These are phyloP conservation scores for Candida railenensis DNA, from an alignment of 805 yeast species.

Conservation along the genomic window DNA sequence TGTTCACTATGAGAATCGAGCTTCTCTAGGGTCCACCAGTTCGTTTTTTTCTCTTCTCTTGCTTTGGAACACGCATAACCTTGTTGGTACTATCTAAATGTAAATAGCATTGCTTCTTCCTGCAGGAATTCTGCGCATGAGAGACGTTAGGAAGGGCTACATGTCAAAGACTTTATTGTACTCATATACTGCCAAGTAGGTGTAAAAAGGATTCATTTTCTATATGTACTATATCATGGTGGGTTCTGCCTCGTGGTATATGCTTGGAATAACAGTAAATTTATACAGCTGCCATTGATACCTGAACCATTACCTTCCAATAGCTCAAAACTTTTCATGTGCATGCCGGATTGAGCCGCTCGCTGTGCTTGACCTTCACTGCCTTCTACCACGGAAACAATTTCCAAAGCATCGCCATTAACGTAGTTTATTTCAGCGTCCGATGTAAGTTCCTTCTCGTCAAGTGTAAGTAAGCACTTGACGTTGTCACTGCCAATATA, in stretches of 20 bases:
- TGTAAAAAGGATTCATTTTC: no score
- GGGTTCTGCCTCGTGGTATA: slow-evolving; percentile 43
- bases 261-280: slow-evolving; percentile 40
- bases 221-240: slow-evolving; percentile 18
- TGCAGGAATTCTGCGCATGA: neutral
- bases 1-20: neutral
- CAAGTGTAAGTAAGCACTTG: slow-evolving; percentile 23
- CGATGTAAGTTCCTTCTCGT: slow-evolving; percentile 27
- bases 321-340: slow-evolving; percentile 35
- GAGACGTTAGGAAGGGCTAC: no score
- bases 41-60: neutral
- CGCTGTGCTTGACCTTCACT: neutral
- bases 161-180: no score
- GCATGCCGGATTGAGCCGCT: slow-evolving; percentile 15
- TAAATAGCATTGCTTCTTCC: neutral
- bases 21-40: neutral
- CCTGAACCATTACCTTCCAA: slow-evolving; percentile 31
- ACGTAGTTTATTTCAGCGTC: slow-evolving; percentile 33
- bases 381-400: neutral
- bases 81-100: neutral
- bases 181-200: no score
- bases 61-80: neutral
- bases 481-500: slow-evolving; percentile 15
- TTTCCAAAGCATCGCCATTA: slow-evolving; percentile 17
- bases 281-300: slow-evolving; percentile 32